Percentiles rank a stretch among this genome's conserved stretches.
phyloP scores from a whole-genome alignment of 2,329 filamentous ascomycete species.

The Rhinocladiella mackenziei region DNA sequence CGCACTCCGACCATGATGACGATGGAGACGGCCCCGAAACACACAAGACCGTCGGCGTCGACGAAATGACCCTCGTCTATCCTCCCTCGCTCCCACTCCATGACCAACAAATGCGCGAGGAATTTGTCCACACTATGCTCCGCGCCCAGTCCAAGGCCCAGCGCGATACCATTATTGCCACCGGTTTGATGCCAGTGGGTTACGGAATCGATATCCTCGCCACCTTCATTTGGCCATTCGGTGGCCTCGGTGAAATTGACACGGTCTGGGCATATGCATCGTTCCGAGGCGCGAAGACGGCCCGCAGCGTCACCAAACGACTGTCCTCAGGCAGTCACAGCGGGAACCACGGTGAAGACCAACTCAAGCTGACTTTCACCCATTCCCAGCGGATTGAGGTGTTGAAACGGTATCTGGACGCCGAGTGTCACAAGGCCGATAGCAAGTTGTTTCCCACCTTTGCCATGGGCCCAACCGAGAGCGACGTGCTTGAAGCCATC shows the following conservation, averaged over 20 bases:
- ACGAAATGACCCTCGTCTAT: constrained; percentile 43
- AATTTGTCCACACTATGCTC: constrained; percentile 43
- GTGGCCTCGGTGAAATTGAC: constrained; percentile 34
- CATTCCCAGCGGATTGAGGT: constrained; percentile 37
- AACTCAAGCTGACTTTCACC: constrained; percentile 38
- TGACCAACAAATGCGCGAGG: constrained; percentile 36
- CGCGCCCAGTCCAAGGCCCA: constrained; percentile 42
- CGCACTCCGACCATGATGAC: constrained; percentile 33
- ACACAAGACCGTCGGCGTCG: constrained; percentile 37
- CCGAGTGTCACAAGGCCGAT: constrained; percentile 38
- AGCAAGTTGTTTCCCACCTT: constrained; percentile 35
- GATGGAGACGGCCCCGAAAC: constrained; percentile 33
- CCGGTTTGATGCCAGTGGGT: constrained; percentile 39
- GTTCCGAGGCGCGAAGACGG: constrained; percentile 41
- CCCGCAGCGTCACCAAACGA: constrained; percentile 39
- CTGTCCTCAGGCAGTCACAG: constrained; percentile 25
- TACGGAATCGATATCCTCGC: constrained; percentile 26
- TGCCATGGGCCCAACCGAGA: constrained; percentile 36
- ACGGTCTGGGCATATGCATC: constrained; percentile 33
- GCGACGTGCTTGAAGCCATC: constrained; percentile 41
- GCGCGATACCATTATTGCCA: constrained; percentile 42
- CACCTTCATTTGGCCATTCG: constrained; percentile 34
- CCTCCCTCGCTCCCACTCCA: constrained; percentile 33
- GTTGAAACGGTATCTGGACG: constrained; percentile 39
- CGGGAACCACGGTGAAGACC: constrained; percentile 31